Base-by-base conservation (phyloP, 2,329 filamentous ascomycete species). In the Talaromyces funiculosus region DNA sequence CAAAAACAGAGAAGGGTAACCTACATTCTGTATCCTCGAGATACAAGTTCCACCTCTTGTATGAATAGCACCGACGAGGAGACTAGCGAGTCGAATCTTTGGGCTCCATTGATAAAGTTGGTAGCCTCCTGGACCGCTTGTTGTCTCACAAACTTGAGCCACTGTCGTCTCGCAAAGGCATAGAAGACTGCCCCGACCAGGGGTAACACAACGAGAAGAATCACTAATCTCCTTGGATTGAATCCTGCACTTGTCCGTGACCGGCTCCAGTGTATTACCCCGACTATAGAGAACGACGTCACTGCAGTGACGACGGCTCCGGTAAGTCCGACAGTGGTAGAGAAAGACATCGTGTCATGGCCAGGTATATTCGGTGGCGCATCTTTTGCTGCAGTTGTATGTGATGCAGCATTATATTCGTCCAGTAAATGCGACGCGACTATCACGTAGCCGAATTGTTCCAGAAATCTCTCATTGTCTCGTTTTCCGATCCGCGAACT, bases 1-100 rank as follows among this genome's bases (percentile, higher is more conserved):
- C 12, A 56, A 26, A 18, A 43, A 62, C 29, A 37, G 22, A 47
- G 38, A 35, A 49, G 53, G 18, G 12, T 1, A 78, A 10, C 86
- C 73, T 75, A 91, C 86, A 96, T 81, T 76, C 90, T 84, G 74
- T 96, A 97, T 22, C 92, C 92, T 67, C 92, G 86, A 31, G 92
- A 95, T 26, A 97, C 92, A 33, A 97, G 82, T 77, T 97, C 92
- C n/a, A 97, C 92, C 75, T 97, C 92, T 73, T 96, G 92, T 64
- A 97, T 88, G 62, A 96, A 83, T 38, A 89, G 86, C 59, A 96
- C 80, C 2, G 90, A 89, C 33, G 90, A 88, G 40, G 87, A 86
- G 42, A 85, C 86, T 22, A 88, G 87, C 42, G 87, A 85, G 74
- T 97, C 92, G 67, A 95, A 91, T 54, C 87, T 86, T 70, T 95